Percentiles rank a stretch among this genome's conserved stretches.
Conservation (phyloP, 2,329 filamentous ascomycete species). For the Emergomyces orientalis region DNA sequence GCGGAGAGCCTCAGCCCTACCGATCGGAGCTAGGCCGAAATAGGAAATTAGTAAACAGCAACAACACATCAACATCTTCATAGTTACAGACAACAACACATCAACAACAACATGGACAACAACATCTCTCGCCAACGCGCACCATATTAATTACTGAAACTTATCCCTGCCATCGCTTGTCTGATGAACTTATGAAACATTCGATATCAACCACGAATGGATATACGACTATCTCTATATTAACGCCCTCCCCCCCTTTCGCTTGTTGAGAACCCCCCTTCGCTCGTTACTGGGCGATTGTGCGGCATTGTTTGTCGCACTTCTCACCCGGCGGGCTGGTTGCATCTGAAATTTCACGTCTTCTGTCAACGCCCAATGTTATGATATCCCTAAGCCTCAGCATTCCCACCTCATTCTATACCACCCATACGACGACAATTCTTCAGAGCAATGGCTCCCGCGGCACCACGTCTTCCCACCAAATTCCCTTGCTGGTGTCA, state of each 20-base stretch:
- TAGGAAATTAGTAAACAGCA: slow-evolving; percentile 30
- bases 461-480: slow-evolving; percentile 51
- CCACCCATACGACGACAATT: slow-evolving; percentile 1
- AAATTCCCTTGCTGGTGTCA: slow-evolving; percentile 87
- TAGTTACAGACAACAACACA: slow-evolving; percentile 20
- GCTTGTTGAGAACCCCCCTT: not conserved
- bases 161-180: not conserved
- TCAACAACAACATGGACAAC: not conserved
- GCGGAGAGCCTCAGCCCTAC: slow-evolving; percentile 5
- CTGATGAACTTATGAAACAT: not conserved
- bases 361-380: not conserved
- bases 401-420: not conserved
- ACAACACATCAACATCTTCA: slow-evolving; percentile 22
- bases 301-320: slow-evolving; percentile 5
- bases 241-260: not conserved
- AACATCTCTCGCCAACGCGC: slow-evolving; percentile 1
- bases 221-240: not conserved
- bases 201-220: not conserved
- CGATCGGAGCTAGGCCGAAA: slow-evolving; percentile 28
- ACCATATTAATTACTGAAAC: not conserved
- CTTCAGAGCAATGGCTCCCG: slow-evolving; percentile 35
- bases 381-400: slow-evolving; percentile 1
- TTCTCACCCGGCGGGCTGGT: not conserved
- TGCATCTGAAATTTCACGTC: not conserved
- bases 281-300: slow-evolving; percentile 2